A percentile compares a stretch with the other conserved stretches of the same genome.
phyloP scores from a whole-genome alignment of 352 stramenopile genomes.

The Lagenidium giganteum region DNA sequence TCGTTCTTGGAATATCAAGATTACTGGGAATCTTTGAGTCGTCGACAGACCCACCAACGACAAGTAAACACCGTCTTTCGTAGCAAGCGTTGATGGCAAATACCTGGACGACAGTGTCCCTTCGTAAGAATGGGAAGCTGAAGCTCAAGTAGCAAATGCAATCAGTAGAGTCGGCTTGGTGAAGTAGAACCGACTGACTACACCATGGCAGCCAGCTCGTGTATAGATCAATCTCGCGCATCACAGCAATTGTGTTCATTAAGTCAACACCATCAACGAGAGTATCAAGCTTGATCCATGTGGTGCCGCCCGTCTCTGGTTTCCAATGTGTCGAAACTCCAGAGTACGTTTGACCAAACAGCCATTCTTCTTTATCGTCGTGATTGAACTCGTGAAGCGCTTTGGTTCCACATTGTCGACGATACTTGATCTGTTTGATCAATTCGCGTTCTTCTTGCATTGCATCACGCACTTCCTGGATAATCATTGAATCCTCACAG shows the following conservation, averaged over 20 bases:
- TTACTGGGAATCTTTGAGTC: constrained; percentile 14
- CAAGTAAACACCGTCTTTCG: constrained; percentile 60
- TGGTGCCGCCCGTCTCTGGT: constrained; percentile 53
- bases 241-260: constrained; percentile 77
- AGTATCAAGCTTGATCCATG: constrained; percentile 81
- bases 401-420: constrained; percentile 31
- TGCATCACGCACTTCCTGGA: constrained; percentile 23
- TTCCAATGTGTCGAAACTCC: constrained; percentile 81
- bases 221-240: constrained; percentile 79
- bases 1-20: too few relatives aligned
- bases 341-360: constrained; percentile 72
- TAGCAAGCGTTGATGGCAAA: constrained; percentile 81
- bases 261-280: constrained; percentile 74
- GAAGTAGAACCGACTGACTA: constrained; percentile 54
- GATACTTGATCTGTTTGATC: constrained; percentile 50
- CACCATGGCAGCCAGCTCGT: constrained; percentile 73
- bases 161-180: constrained; percentile 46
- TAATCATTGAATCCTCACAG: not conserved
- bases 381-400: constrained; percentile 70
- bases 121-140: constrained; percentile 64
- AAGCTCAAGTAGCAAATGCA: constrained; percentile 65
- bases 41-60: constrained; percentile 56
- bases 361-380: constrained; percentile 60
- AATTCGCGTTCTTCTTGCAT: constrained; percentile 54
- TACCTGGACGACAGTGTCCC: constrained; percentile 59